These are phyloP conservation scores for Sporopachydermia lactativora DNA, from an alignment of 805 yeast species.

Conservation along the genomic window DNA sequence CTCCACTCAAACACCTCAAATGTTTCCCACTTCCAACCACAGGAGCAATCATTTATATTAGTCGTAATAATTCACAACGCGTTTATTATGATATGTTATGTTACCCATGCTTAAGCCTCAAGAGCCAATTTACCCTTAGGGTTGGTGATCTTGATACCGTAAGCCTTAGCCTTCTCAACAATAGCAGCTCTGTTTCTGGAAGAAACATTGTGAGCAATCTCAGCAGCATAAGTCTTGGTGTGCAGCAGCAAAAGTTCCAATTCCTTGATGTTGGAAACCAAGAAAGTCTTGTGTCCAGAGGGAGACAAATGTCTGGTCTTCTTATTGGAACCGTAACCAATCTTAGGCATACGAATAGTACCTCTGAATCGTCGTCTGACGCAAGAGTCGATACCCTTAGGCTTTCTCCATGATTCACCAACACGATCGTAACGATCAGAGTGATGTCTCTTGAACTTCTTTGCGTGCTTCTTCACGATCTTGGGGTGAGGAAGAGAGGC, in stretches of 20 bases:
- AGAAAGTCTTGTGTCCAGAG: conserved; percentile 96
- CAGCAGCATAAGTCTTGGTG: conserved; percentile 99
- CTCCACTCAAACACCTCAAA: no score
- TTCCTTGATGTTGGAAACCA: conserved; percentile 85
- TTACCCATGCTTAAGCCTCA: conserved; percentile 68
- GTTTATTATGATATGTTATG: no score
- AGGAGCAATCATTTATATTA: no score
- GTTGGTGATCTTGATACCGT: conserved; percentile 98
- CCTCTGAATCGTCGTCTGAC: conserved; percentile 99
- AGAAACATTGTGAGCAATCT: conserved; percentile 97
- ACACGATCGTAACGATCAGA: conserved; percentile 99
- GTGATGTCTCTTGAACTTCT: conserved; percentile 99
- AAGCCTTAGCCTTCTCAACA: conserved; percentile 93
- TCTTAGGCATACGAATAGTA: conserved; percentile 96
- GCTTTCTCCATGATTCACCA: conserved; percentile 99
- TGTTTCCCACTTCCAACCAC: no score
- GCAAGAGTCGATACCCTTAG: conserved; percentile 99
- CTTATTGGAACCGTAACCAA: conserved; percentile 99
- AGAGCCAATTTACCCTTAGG: conserved; percentile 97
- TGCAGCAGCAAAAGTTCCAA: conserved; percentile 92
- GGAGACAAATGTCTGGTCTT: conserved; percentile 92
- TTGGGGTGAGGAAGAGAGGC: conserved; percentile 96
- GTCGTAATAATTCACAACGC: no score
- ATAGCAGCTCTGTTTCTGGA: conserved; percentile 97
- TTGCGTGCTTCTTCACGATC: conserved; percentile 98